These are phyloP conservation scores for Flaveria robusta DNA, from an alignment of 129 eudicot genomes.

Conservation along the genomic window DNA sequence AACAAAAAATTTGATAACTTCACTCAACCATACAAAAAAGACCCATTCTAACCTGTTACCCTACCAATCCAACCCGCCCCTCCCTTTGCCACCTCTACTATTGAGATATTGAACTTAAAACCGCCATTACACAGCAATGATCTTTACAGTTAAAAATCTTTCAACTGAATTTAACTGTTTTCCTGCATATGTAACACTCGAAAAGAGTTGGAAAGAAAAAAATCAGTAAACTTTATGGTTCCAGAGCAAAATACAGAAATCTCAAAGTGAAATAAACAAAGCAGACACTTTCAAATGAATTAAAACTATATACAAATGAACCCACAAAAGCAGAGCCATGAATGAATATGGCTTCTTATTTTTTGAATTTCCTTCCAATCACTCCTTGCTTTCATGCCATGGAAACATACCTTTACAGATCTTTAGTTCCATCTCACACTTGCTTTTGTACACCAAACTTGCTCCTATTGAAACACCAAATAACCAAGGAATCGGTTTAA, in stretches of 20 bases:
- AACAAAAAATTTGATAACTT: neutral
- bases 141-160: constrained; percentile 24
- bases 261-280: constrained; percentile 31
- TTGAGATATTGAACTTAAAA: neutral
- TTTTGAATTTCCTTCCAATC: constrained; percentile 23
- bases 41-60: neutral
- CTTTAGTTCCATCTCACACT: constrained; percentile 20
- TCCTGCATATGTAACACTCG: constrained; percentile 26
- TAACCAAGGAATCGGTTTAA: constrained; percentile 4
- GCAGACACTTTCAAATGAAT: constrained; percentile 30
- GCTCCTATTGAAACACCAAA: constrained; percentile 19
- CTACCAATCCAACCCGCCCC: neutral
- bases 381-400: constrained; percentile 29
- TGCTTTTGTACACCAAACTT: constrained; percentile 9
- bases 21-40: neutral
- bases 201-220: constrained; percentile 28
- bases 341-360: constrained; percentile 39
- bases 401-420: constrained; percentile 22
- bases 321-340: constrained; percentile 29
- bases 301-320: constrained; percentile 32
- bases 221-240: constrained; percentile 21
- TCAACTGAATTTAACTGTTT: constrained; percentile 21
- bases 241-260: constrained; percentile 30
- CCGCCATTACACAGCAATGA: neutral
- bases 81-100: neutral